A percentile compares a stretch with the other conserved stretches of the same genome.
These are phyloP conservation scores for Didymella pinodella DNA, from an alignment of 2,329 filamentous ascomycete genomes.

Conservation along the genomic window DNA sequence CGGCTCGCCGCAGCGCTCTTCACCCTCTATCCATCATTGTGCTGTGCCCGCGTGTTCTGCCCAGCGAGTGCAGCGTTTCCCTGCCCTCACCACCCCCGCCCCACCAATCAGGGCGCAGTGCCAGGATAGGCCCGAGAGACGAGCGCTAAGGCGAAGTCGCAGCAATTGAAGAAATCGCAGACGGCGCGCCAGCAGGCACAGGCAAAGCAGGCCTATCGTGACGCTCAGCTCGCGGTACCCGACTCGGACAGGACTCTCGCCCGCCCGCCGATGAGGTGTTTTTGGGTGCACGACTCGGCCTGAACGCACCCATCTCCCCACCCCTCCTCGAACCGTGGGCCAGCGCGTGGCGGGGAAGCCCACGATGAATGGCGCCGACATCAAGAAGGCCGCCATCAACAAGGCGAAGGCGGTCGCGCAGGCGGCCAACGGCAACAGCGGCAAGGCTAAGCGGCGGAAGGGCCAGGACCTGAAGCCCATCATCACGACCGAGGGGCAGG, in stretches of 20 bases:
- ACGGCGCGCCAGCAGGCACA: conserved; percentile 10
- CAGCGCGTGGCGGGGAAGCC: conserved; percentile 44
- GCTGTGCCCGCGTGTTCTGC: neutral
- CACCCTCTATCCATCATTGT: neutral
- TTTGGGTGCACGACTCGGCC: conserved; percentile 9
- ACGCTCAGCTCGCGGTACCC: neutral
- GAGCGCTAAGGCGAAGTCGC: conserved; percentile 43
- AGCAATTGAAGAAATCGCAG: conserved; percentile 48
- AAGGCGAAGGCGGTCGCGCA: conserved; percentile 71
- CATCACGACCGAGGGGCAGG: conserved; percentile 71
- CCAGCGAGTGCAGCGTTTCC: conserved; percentile 1
- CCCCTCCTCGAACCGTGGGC: conserved; percentile 11
- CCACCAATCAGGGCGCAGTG: conserved; percentile 41
- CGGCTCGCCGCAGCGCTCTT: conserved; percentile 8
- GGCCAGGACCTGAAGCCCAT: conserved; percentile 75
- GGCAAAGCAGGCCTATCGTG: neutral
- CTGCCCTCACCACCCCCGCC: conserved; percentile 1
- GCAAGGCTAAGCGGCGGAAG: conserved; percentile 76
- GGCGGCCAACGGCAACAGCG: conserved; percentile 63
- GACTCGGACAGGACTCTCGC: neutral
- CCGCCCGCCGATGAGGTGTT: conserved; percentile 7
- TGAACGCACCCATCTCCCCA: conserved; percentile 22
- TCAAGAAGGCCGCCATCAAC: conserved; percentile 70
- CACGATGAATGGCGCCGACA: conserved; percentile 68
- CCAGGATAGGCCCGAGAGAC: conserved; percentile 35